Percentiles rank a stretch among this genome's conserved stretches.
phyloP scores from a whole-genome alignment of 129 eudicot genomes.

The Kitagawia praeruptora region DNA sequence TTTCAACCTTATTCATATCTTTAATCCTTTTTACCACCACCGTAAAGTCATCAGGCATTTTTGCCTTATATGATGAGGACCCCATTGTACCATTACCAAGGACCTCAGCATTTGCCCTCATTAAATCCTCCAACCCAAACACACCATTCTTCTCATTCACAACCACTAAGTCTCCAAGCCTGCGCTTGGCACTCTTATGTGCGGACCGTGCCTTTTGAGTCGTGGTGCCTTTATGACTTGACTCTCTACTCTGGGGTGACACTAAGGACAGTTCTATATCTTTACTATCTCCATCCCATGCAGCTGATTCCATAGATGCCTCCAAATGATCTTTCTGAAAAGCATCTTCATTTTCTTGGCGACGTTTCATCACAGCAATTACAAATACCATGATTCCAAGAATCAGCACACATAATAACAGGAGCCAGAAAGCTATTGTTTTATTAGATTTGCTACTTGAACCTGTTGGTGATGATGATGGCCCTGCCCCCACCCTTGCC shows the following conservation, averaged over 20 bases:
- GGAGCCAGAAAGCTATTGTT: conserved; percentile 19
- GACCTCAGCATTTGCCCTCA: conserved; percentile 74
- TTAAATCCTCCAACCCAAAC: conserved; percentile 55
- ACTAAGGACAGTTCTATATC: conserved; percentile 9
- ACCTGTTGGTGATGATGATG: neutral
- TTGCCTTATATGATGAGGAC: conserved; percentile 57
- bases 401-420: conserved; percentile 21
- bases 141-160: conserved; percentile 40
- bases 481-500: neutral
- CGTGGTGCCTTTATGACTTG: neutral
- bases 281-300: conserved; percentile 22
- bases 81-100: conserved; percentile 63
- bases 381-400: conserved; percentile 30
- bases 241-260: conserved; percentile 21
- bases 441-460: neutral
- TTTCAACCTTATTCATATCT: conserved; percentile 29
- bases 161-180: conserved; percentile 39
- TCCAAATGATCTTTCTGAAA: conserved; percentile 28
- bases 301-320: conserved; percentile 31
- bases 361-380: conserved; percentile 26
- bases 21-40: conserved; percentile 72
- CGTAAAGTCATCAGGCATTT: conserved; percentile 38
- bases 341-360: conserved; percentile 18
- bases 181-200: conserved; percentile 14
- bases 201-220: conserved; percentile 4